phyloP scores from a whole-genome alignment of 768 basidiomycete species.

The Gelatoporia subvermispora region DNA sequence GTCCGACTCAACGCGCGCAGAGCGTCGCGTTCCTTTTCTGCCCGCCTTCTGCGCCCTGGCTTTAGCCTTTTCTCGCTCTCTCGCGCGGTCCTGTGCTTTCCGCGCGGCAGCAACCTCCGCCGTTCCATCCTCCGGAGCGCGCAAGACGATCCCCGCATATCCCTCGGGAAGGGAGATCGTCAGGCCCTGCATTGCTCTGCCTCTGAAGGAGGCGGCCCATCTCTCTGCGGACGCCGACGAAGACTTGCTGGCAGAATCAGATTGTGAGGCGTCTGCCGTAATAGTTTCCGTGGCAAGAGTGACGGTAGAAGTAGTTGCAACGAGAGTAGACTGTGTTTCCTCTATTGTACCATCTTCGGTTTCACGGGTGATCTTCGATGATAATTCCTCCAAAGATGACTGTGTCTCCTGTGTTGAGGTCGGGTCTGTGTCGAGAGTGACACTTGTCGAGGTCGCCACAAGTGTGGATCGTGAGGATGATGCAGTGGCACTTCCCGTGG shows the following conservation, averaged over 20 bases:
- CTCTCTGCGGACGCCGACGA: not conserved
- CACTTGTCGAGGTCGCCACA: slow-evolving; percentile 1
- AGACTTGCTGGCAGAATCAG: too few relatives aligned
- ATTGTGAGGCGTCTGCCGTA: not conserved
- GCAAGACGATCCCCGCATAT: slow-evolving; percentile 63
- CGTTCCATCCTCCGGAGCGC: slow-evolving; percentile 21
- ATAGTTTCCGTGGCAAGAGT: not conserved
- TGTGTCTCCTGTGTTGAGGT: not conserved
- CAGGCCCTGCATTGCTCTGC: slow-evolving; percentile 67
- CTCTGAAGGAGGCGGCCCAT: slow-evolving; percentile 66
- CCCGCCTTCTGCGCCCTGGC: slow-evolving; percentile 9
- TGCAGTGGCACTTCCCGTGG: not conserved
- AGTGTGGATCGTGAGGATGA: slow-evolving; percentile 11
- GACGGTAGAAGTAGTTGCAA: not conserved
- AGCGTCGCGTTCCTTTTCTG: slow-evolving; percentile 22
- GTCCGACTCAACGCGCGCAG: slow-evolving; percentile 18
- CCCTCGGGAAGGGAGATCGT: slow-evolving; percentile 57
- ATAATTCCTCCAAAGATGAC: not conserved
- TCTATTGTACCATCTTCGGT: too few relatives aligned
- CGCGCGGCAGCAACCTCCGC: slow-evolving; percentile 1
- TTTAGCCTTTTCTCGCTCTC: slow-evolving; percentile 13
- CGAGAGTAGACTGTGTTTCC: slow-evolving; percentile 3
- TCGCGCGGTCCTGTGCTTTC: slow-evolving; percentile 1
- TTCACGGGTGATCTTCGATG: not conserved
- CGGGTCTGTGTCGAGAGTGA: slow-evolving; percentile 1